Conservation (phyloP, 2,329 filamentous ascomycete species). For the Neurospora sp. region DNA sequence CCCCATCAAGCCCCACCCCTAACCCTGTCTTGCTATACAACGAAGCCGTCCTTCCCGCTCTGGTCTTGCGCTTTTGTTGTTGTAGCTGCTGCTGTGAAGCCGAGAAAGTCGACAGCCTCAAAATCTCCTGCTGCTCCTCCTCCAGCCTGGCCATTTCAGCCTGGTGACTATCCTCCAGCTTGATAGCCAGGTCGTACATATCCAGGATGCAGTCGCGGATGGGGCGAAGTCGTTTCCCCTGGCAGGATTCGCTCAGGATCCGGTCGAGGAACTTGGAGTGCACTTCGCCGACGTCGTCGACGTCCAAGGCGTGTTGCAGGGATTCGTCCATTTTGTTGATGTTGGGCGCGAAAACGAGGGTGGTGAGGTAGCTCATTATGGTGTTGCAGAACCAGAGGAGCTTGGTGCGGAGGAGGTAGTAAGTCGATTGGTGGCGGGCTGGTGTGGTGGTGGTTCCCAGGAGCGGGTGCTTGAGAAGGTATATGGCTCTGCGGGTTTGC, state of each 20-base stretch:
- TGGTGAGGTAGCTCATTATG: slow-evolving; percentile 66
- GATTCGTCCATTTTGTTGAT: slow-evolving; percentile 44
- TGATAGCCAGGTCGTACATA: slow-evolving; percentile 64
- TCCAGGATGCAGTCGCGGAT: slow-evolving; percentile 67
- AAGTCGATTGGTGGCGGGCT: slow-evolving; percentile 36
- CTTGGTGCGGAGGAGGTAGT: slow-evolving; percentile 54
- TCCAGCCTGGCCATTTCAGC: slow-evolving; percentile 28
- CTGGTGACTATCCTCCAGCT: slow-evolving; percentile 52
- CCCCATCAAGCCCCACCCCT: background rate
- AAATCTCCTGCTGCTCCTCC: slow-evolving; percentile 29
- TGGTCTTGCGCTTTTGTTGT: slow-evolving; percentile 4
- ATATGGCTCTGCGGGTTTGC: slow-evolving; percentile 63
- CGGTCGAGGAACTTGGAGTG: slow-evolving; percentile 56
- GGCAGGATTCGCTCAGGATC: slow-evolving; percentile 58
- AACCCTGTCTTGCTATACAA: slow-evolving; percentile 14
- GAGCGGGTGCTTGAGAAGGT: slow-evolving; percentile 50
- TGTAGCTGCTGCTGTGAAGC: slow-evolving; percentile 12
- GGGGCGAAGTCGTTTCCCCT: slow-evolving; percentile 57
- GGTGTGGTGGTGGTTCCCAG: slow-evolving; percentile 16
- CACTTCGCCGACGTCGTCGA: slow-evolving; percentile 69
- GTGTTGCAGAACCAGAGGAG: slow-evolving; percentile 71
- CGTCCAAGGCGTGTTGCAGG: slow-evolving; percentile 54
- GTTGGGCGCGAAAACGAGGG: slow-evolving; percentile 57
- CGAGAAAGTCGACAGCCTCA: slow-evolving; percentile 27
- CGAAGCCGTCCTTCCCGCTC: slow-evolving; percentile 6